A percentile compares a stretch with the other conserved stretches of the same genome.
Conservation (phyloP, 2,329 filamentous ascomycete species). For the Sporothrix brunneoviolacea region DNA sequence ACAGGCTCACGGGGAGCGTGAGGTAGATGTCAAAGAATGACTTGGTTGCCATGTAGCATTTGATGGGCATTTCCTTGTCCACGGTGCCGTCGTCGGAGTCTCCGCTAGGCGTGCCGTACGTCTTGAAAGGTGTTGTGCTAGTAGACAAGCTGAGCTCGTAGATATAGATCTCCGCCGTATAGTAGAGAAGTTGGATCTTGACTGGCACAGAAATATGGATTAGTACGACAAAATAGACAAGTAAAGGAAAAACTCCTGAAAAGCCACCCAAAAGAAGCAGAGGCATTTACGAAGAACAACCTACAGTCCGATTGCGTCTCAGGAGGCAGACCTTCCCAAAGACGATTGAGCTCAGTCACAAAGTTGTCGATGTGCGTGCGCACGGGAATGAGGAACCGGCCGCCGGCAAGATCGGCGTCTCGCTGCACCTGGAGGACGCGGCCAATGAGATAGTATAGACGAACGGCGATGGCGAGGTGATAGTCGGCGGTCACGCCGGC, state of each 20-base stretch:
- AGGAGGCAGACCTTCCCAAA: conserved; percentile 12
- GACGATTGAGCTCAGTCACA: conserved; percentile 8
- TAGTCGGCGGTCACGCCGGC: conserved; percentile 8
- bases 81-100: conserved; percentile 7
- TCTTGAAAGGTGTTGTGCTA: conserved; percentile 5
- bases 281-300: too few relatives aligned
- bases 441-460: conserved; percentile 17
- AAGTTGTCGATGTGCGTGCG: conserved; percentile 13
- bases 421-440: conserved; percentile 15
- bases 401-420: conserved; percentile 15
- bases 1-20: conserved; percentile 14
- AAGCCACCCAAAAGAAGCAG: too few relatives aligned
- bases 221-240: not conserved
- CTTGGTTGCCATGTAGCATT: conserved; percentile 15
- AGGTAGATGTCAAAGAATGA: conserved; percentile 18
- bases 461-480: conserved; percentile 17
- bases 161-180: conserved; percentile 17
- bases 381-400: conserved; percentile 10
- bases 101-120: conserved; percentile 8
- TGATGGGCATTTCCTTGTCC: conserved; percentile 9
- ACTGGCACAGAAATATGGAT: conserved; percentile 4
- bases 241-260: not conserved
- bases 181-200: conserved; percentile 17
- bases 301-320: conserved; percentile 12
- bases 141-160: conserved; percentile 18